Evolutionary conservation across 2,329 filamentous ascomycete species (phyloP).

Genomic region (Intubia oerlemansii): DNA sequence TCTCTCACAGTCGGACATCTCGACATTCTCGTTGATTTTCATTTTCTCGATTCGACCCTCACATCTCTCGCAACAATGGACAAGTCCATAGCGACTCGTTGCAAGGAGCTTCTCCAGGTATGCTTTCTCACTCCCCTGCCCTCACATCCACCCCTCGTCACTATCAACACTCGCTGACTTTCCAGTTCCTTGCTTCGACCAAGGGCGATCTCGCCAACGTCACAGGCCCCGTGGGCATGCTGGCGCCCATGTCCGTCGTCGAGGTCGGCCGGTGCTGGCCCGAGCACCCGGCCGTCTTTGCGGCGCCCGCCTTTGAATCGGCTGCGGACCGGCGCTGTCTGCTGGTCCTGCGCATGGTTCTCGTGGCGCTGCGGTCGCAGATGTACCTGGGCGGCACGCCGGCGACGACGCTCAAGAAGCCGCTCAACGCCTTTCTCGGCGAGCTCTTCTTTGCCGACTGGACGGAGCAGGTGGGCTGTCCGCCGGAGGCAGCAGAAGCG

Average conservation of each 20-base stretch:
- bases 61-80: no score
- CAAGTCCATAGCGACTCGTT: slow-evolving; percentile 12
- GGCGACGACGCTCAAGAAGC: slow-evolving; percentile 27
- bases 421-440: slow-evolving; percentile 29
- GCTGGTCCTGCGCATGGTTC: slow-evolving; percentile 24
- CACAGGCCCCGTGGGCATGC: slow-evolving; percentile 27
- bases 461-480: slow-evolving; percentile 11
- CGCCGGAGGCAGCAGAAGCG: no score
- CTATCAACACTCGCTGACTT: no score
- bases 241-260: slow-evolving; percentile 25
- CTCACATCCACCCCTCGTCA: background rate
- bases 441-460: slow-evolving; percentile 25
- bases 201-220: slow-evolving; percentile 30
- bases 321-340: slow-evolving; percentile 21
- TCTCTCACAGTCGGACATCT: no score
- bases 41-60: no score
- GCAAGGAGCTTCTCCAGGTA: slow-evolving; percentile 14
- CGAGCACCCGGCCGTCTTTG: slow-evolving; percentile 24
- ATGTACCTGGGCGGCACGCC: slow-evolving; percentile 25
- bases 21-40: no score
- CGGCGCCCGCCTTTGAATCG: slow-evolving; percentile 22
- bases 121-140: background rate
- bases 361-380: slow-evolving; percentile 23
- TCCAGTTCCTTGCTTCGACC: slow-evolving; percentile 15
- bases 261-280: slow-evolving; percentile 30